Evolutionary conservation across 495 filamentous ascomycete species (phyloP).

Genomic region (Hypoxylon subgilvum): DNA sequence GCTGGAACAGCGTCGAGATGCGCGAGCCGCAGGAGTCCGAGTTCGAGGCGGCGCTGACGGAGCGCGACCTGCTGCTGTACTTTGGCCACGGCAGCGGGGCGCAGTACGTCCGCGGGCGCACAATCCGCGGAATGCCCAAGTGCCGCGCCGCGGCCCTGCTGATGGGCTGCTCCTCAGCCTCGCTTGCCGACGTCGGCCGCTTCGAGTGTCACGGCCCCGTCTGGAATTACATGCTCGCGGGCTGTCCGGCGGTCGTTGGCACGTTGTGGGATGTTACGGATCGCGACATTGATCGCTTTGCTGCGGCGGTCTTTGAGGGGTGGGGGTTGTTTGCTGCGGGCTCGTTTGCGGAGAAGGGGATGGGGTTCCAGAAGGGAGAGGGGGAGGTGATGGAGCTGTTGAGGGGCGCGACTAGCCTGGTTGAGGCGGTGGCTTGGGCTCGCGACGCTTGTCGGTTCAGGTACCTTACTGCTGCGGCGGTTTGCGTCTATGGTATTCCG

Average conservation of each 20-base stretch:
- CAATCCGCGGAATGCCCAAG: constrained; percentile 75
- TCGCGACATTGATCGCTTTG: constrained; percentile 92
- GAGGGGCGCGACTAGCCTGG: constrained; percentile 65
- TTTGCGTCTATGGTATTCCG: constrained; percentile 93
- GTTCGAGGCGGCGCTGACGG: constrained; percentile 66
- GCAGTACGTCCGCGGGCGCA: constrained; percentile 84
- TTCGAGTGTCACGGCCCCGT: constrained; percentile 89
- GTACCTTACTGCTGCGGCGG: constrained; percentile 91
- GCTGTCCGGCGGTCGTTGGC: constrained; percentile 80
- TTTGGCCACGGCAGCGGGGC: constrained; percentile 96
- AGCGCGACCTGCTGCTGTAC: constrained; percentile 77
- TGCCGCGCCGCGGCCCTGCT: constrained; percentile 76
- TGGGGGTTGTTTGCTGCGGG: constrained; percentile 75
- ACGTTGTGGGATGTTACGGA: constrained; percentile 98
- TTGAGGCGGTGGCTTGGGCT: constrained; percentile 77
- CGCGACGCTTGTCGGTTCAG: constrained; percentile 77
- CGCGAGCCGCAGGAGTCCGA: constrained; percentile 77
- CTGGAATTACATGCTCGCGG: constrained; percentile 88
- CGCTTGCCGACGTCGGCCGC: constrained; percentile 78
- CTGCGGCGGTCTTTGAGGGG: constrained; percentile 72
- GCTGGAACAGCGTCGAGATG: constrained; percentile 70
- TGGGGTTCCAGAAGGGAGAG: constrained; percentile 4
- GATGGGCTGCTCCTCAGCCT: constrained; percentile 88
- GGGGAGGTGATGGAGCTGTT: constrained; percentile 1
- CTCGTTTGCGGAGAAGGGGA: constrained; percentile 29